Evolutionary conservation across 1,284 basidiomycete genomes (phyloP), one percentile per base, ranked within the genome.

Genomic region (Austroboletus niveus): DNA sequence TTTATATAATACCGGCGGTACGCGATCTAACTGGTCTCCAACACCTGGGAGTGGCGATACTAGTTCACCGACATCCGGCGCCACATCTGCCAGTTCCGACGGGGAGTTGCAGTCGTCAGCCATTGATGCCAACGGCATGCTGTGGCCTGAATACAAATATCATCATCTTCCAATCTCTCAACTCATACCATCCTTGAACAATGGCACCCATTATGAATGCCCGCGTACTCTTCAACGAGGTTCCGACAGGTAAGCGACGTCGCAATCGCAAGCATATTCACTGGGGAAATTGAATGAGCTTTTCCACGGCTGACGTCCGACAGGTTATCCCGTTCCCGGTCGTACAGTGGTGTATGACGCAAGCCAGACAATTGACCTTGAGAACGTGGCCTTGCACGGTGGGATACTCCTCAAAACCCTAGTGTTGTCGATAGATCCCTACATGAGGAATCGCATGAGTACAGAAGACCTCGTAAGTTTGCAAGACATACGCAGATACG

Each of bases 211-310:
- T 36, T 2, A 54, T 30, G 5, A 66, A 63, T 24, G 47, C 51
- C 36, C 60, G 61, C 39, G 45, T 44, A 8, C 24, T 62, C 27
- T 62, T 61, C 22, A 57, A 64, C 27, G 55, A 66, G 30, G 24
- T 63, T n/a, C 61, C 64, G 11, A 38, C 45, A 3, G 55, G 61
- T 55, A 24, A n/a, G 11, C 30, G 24, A 14, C 15, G 2, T 17
- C 11, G 10, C 20, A 34, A 34, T n/a, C 17, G n/a, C 17, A 38
- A 9, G 7, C n/a, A n/a, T 38, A 3, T 17, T 14, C 15, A 38
- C 14, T n/a, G 7, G 8, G 32, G 10, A 34, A 10, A 34, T 34
- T 11, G 31, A 5, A 27, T 34, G 11, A 34, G 14, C 9, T 10
- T 15, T 35, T 15, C 34, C 34, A 35, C 9, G 11, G 34, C 11